Base-by-base conservation (phyloP, 1,284 basidiomycete genomes). In the Singerocomus rubriflavus region DNA sequence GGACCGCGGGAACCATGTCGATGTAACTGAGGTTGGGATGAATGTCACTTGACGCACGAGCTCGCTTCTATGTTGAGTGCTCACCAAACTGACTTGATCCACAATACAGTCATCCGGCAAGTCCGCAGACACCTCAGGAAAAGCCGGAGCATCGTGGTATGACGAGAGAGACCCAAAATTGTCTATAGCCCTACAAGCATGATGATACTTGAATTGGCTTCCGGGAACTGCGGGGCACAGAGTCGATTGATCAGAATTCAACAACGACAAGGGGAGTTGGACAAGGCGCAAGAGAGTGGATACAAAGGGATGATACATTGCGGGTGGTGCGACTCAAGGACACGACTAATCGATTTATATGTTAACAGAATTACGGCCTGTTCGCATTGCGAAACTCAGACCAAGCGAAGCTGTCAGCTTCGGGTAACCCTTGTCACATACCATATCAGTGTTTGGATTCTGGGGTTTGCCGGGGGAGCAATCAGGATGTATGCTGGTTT, bases 71-170 rank as follows among this genome's bases (percentile, higher is more conserved):
- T 12, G 10, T 11, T 7, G 13, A 40, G 27, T 35, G 32, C 62
- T 51, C 44, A 57, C 62, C 58, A 73, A 56, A 58, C 75, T 65
- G 52, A 76, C 71, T 61, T 73, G 73, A 31, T 73, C 68, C 33
- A 78, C 72, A 32, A 52, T 64, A 53, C 74, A 78, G 53, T 75
- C 75, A 8, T 56, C 63, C 11, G 76, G 74, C 8, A 77, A 61
- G 21, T 67, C 56, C 44, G 50, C 60, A 41, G 61, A 62, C 30
- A 77, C 58, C 6, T 69, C 69, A 11, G 44, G 45, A 17, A 66
- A 62, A 10, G 63, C 51, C 5, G 73, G 72, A 1, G 67, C 70
- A 46, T 66, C 62, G 40, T 62, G 61, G 57, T 74, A 77, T 11
- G 73, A 74, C 31, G 66, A 67, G 55, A 71, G 55, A 48, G 69